Evolutionary conservation across 805 yeast genomes (phyloP).

Genomic region (Barnettozyma populi): DNA sequence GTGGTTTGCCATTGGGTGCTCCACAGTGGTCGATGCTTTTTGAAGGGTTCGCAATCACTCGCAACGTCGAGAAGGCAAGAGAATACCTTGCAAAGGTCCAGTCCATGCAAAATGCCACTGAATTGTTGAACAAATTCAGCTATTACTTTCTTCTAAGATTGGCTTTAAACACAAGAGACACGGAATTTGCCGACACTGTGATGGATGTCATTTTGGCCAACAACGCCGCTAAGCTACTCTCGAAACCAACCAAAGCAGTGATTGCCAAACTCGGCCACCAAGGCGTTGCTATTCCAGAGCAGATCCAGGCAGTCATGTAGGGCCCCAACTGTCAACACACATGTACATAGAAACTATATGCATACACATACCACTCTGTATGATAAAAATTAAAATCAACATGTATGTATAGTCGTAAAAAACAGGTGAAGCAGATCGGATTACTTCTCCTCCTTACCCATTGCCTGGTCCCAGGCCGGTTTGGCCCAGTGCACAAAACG

Average conservation of each 20-base stretch:
- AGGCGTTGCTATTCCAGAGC: conserved; percentile 17
- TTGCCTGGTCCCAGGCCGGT: conserved; percentile 64
- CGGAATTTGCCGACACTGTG: conserved; percentile 18
- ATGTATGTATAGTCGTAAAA: not conserved
- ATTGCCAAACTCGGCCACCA: conserved; percentile 7
- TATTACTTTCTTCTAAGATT: conserved; percentile 17
- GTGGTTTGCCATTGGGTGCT: conserved; percentile 7
- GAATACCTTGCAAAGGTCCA: conserved; percentile 14
- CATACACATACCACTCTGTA: not conserved
- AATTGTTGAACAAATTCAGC: conserved; percentile 15
- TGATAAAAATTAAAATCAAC: not conserved
- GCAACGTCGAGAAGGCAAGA: conserved; percentile 9
- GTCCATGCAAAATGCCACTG: conserved; percentile 1
- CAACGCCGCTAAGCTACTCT: conserved; percentile 2
- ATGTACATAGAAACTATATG: not conserved
- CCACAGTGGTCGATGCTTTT: conserved; percentile 24
- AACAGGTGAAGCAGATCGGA: not conserved
- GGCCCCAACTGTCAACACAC: not conserved
- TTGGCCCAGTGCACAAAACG: conserved; percentile 62
- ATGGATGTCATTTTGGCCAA: conserved; percentile 11
- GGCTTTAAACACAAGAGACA: conserved; percentile 14
- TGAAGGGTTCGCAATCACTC: conserved; percentile 18
- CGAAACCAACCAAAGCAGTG: conserved; percentile 6
- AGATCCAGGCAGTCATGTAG: conserved; percentile 4
- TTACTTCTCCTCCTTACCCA: conserved; percentile 28